Conservation (phyloP, 1,284 basidiomycete genomes). For the Ceratobasidium sp. region DNA sequence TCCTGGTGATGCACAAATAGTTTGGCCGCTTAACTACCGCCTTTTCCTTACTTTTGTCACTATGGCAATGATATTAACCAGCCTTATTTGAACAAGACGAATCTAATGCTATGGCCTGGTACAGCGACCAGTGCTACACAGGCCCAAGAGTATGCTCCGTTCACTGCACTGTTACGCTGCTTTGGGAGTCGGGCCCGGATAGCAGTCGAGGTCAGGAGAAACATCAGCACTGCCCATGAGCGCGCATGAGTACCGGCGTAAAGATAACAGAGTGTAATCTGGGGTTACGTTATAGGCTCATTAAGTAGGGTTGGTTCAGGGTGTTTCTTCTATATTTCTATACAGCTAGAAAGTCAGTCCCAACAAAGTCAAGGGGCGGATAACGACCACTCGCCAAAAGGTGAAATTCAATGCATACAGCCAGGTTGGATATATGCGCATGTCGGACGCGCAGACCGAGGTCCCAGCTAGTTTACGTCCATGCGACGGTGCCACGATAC, state of each 20-base stretch:
- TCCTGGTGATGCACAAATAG: not conserved
- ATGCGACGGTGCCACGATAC: not conserved
- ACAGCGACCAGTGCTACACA: not conserved
- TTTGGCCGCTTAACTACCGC: not conserved
- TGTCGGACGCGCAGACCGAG: too few relatives aligned
- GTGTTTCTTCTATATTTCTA: too few relatives aligned
- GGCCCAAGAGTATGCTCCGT: not conserved
- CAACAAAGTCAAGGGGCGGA: not conserved
- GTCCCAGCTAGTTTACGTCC: not conserved
- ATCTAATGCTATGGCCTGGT: not conserved
- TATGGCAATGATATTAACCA: constrained; percentile 4
- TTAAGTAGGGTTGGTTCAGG: not conserved
- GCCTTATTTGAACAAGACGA: not conserved
- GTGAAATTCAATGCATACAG: not conserved
- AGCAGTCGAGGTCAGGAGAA: not conserved
- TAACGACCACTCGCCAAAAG: not conserved
- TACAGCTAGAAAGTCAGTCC: not conserved
- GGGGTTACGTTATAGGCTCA: not conserved
- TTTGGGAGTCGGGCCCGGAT: too few relatives aligned
- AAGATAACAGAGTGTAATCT: not conserved
- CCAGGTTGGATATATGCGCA: not conserved
- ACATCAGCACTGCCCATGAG: not conserved
- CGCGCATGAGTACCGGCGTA: not conserved
- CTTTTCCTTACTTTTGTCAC: constrained; percentile 1
- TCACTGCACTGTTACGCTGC: not conserved